Conservation (phyloP, 2,329 filamentous ascomycete genomes). For the Elsinoe australis region DNA sequence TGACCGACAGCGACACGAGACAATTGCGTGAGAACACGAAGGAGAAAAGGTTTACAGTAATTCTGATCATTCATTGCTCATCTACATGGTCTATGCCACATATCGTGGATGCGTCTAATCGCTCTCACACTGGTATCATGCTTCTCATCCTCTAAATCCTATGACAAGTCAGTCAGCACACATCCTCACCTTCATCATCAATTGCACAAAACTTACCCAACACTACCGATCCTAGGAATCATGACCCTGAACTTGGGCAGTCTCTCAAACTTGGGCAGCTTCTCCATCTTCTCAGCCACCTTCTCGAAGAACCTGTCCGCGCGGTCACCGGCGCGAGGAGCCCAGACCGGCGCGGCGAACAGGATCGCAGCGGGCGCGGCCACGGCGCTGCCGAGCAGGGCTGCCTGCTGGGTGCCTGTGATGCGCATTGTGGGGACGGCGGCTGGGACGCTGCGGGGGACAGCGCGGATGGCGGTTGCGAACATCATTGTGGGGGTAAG, state of each 20-base stretch:
- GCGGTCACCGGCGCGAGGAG: constrained; percentile 14
- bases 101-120: too few species aligned
- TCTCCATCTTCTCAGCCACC: constrained; percentile 15
- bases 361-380: constrained; percentile 8
- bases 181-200: not conserved
- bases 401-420: constrained; percentile 13
- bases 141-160: too few species aligned
- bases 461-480: constrained; percentile 16
- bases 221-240: constrained; percentile 14
- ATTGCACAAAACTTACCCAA: constrained; percentile 1
- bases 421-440: constrained; percentile 5
- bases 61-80: too few species aligned
- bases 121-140: too few species aligned
- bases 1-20: too few species aligned
- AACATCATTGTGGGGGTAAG: constrained; percentile 12
- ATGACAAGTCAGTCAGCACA: too few species aligned
- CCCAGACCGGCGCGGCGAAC: constrained; percentile 12
- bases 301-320: constrained; percentile 15
- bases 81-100: too few species aligned
- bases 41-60: too few species aligned
- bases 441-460: constrained; percentile 4
- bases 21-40: too few species aligned
- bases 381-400: not conserved
- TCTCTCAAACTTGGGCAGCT: constrained; percentile 12
- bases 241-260: constrained; percentile 6